Conservation (phyloP, 2,329 filamentous ascomycete species). For the Colletotrichum plurivorum region DNA sequence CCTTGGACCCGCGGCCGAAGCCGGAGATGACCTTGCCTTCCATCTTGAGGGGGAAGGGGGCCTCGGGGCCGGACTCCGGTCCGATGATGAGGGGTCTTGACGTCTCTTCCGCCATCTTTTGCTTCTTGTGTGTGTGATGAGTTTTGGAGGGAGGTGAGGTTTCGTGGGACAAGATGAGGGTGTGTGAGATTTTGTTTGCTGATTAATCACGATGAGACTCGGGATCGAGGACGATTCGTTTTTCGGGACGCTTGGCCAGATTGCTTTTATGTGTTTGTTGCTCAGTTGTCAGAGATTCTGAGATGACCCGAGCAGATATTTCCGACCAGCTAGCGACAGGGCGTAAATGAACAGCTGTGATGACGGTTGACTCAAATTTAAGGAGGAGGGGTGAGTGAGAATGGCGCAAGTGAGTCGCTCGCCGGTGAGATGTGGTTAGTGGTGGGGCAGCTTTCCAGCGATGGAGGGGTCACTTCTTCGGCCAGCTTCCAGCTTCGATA, state of each 20-base stretch:
- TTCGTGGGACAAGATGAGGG: background rate
- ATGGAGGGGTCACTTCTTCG: constrained; percentile 33
- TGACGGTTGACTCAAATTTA: background rate
- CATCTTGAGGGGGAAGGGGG: constrained; percentile 87
- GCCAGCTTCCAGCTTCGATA: constrained; percentile 34
- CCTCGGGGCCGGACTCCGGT: constrained; percentile 77
- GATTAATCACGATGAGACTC: background rate
- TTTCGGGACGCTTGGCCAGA: too few species aligned
- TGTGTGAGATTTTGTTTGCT: background rate
- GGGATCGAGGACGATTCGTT: background rate
- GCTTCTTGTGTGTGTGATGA: constrained; percentile 4
- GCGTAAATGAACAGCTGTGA: background rate
- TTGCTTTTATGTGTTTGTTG: too few species aligned
- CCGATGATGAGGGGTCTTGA: constrained; percentile 80
- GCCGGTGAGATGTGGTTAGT: constrained; percentile 29
- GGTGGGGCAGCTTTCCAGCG: constrained; percentile 27
- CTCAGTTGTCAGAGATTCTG: too few species aligned
- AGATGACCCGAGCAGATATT: too few species aligned
- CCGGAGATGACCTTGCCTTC: constrained; percentile 91
- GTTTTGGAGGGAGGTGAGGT: too few species aligned
- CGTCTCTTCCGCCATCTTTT: constrained; percentile 24
- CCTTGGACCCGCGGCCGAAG: constrained; percentile 93
- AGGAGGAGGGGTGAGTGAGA: background rate
- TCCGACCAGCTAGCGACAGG: too few species aligned
- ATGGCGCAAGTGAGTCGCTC: constrained; percentile 31